Conservation (phyloP, 805 yeast genomes). For the Debaryomyces tyrocola region DNA sequence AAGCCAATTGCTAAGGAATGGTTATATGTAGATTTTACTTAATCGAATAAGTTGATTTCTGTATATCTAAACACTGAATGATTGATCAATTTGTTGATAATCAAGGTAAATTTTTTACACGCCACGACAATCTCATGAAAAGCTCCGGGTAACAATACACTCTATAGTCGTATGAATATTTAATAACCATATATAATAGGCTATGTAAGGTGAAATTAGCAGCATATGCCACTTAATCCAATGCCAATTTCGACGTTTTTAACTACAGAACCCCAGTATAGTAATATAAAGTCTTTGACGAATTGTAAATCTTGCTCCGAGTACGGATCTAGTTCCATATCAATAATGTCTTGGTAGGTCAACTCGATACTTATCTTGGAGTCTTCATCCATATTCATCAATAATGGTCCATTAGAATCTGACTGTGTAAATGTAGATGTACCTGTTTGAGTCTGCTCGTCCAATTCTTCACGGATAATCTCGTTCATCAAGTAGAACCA, state of each 20-base stretch:
- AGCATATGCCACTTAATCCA: constrained; percentile 32
- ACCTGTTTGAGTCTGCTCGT: constrained; percentile 7
- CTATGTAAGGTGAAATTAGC: constrained; percentile 11
- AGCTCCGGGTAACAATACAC: constrained; percentile 4
- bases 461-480: constrained; percentile 29
- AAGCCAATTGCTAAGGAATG: neutral
- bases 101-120: neutral
- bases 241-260: constrained; percentile 33
- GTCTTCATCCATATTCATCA: neutral
- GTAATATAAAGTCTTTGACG: constrained; percentile 32
- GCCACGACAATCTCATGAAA: constrained; percentile 4
- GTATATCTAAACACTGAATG: neutral
- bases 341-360: constrained; percentile 41
- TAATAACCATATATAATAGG: no score
- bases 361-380: constrained; percentile 25
- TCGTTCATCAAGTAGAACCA: constrained; percentile 38
- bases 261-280: constrained; percentile 31
- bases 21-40: constrained; percentile 1
- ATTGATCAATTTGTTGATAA: constrained; percentile 3
- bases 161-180: no score
- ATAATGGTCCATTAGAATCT: constrained; percentile 1
- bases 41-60: neutral
- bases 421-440: neutral
- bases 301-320: constrained; percentile 37
- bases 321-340: constrained; percentile 45